Percentiles rank a stretch among this genome's conserved stretches.
Conservation (phyloP, 2,329 filamentous ascomycete genomes). For the Malbranchea cinnamomea region DNA sequence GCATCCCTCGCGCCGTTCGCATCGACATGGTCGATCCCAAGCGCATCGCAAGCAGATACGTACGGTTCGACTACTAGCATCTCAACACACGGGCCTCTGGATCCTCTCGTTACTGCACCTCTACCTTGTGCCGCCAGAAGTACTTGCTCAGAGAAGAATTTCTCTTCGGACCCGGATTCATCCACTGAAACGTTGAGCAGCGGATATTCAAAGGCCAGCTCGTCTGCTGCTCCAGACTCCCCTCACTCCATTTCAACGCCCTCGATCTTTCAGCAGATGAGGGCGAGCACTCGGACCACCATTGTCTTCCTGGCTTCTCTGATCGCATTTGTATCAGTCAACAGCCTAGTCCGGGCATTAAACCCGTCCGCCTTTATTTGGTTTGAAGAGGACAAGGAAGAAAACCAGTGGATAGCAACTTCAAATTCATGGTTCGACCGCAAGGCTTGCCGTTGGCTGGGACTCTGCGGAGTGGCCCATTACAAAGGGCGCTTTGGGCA, state of each 20-base stretch:
- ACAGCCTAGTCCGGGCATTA: conserved; percentile 39
- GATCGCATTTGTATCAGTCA: conserved; percentile 28
- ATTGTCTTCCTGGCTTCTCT: conserved; percentile 27
- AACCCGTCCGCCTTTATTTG: conserved; percentile 48
- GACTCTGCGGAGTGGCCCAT: conserved; percentile 65
- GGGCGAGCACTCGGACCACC: conserved; percentile 23
- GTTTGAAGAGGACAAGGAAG: conserved; percentile 46
- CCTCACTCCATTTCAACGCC: conserved; percentile 3
- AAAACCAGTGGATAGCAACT: conserved; percentile 53
- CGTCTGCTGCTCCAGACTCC: conserved; percentile 1
- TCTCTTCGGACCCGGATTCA: not conserved
- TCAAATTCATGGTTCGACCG: conserved; percentile 61
- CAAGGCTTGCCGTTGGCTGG: conserved; percentile 63
- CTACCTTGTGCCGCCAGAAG: too few species aligned
- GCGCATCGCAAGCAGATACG: too few species aligned
- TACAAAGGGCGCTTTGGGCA: conserved; percentile 32
- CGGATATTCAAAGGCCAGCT: conserved; percentile 1
- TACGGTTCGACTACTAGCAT: too few species aligned
- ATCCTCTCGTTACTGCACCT: too few species aligned
- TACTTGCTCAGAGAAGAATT: conserved; percentile 7
- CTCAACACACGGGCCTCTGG: too few species aligned
- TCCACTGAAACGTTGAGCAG: not conserved
- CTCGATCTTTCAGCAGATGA: conserved; percentile 23
- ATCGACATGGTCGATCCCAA: too few species aligned
- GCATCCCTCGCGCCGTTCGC: too few species aligned